Base-by-base conservation (phyloP, 129 eudicot species). In the Flaveria ramosissima region DNA sequence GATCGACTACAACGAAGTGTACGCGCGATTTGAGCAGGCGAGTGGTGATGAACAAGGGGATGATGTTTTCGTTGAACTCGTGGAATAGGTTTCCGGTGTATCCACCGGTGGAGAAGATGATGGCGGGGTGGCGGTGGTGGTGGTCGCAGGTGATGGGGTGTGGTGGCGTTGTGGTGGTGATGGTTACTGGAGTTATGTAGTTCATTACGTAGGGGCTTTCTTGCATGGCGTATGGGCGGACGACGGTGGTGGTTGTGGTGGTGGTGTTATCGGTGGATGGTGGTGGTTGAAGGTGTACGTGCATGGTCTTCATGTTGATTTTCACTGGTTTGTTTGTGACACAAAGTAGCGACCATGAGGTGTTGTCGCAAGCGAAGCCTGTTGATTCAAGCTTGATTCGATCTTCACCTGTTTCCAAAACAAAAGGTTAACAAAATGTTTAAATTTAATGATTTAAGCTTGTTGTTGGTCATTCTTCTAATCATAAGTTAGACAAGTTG, bases 81-180 rank as follows among this genome's bases (percentile, higher is more conserved):
- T 90, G 96, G 83, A 90, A 90, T 0, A 81, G 76, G 81, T 90
- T 90, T 69, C 90, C 96, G 1, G 84, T 73, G 82, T 75, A 85
- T 46, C 90, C 90, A 1, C 87, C 87, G 7, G 92, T 59, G 4
- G 93, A 86, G 78, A 85, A 90, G 60, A 90, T 47, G 10, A 90
- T 75, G 62, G 89, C 96, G 13, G 93, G 93, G 53, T 77, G 80
- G 7, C 83, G 59, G 73, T 90, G 93, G 64, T 16, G 57, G 56
- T 77, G 81, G 14, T 80, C 68, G 52, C 93, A 90, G 4, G 65
- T 60, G 8, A 56, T 23, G 43, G 80, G 78, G 2, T 48, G 69
- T 26, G 83, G 20, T 46, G 78, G 71, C 36, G 19, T 51, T 45
- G 41, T n/a, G 36, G 48, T 66, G 16, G 79, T 66, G 76, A 75